These are phyloP conservation scores for Chrysopogon serrulatus DNA, from an alignment of 176 grass and related monocot genomes.

Conservation along the genomic window DNA sequence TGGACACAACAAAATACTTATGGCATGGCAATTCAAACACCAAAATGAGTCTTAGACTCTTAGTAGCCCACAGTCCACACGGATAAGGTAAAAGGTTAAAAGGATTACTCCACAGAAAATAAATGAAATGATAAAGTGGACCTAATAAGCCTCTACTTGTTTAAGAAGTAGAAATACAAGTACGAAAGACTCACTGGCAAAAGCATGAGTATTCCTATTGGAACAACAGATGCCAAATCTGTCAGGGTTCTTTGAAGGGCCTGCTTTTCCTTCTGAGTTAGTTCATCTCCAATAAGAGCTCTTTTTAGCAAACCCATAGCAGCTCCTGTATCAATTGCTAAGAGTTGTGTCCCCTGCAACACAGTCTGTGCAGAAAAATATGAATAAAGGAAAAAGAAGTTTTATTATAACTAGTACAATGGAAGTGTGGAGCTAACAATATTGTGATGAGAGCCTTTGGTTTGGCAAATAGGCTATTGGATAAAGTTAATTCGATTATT, in stretches of 20 bases:
- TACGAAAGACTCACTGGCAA: slow-evolving; percentile 75
- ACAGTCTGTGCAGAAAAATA: slow-evolving; percentile 58
- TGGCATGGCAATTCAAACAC: not conserved
- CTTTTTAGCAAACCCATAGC: slow-evolving; percentile 80
- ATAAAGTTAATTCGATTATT: slow-evolving; percentile 3
- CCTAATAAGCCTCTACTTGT: not conserved
- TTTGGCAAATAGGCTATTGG: not conserved
- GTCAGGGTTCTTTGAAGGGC: slow-evolving; percentile 98
- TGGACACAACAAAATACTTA: slow-evolving; percentile 16
- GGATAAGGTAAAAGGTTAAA: slow-evolving; percentile 3
- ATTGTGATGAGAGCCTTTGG: not conserved
- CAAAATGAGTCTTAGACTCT: not conserved
- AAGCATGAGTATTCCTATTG: slow-evolving; percentile 99
- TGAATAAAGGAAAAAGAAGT: slow-evolving; percentile 9
- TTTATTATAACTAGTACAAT: not conserved
- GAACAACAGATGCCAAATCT: slow-evolving; percentile 95
- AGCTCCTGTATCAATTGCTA: slow-evolving; percentile 88
- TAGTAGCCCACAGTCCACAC: not conserved
- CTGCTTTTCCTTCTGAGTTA: slow-evolving; percentile 93
- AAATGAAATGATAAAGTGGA: slow-evolving; percentile 24
- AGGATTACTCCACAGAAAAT: slow-evolving; percentile 5
- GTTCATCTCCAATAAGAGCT: slow-evolving; percentile 91
- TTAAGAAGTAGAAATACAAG: slow-evolving; percentile 1
- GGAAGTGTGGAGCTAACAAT: slow-evolving; percentile 3
- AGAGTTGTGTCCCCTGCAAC: slow-evolving; percentile 88